These are phyloP conservation scores for Podospora pseudopauciseta DNA, from an alignment of 495 filamentous ascomycete species.

Conservation along the genomic window DNA sequence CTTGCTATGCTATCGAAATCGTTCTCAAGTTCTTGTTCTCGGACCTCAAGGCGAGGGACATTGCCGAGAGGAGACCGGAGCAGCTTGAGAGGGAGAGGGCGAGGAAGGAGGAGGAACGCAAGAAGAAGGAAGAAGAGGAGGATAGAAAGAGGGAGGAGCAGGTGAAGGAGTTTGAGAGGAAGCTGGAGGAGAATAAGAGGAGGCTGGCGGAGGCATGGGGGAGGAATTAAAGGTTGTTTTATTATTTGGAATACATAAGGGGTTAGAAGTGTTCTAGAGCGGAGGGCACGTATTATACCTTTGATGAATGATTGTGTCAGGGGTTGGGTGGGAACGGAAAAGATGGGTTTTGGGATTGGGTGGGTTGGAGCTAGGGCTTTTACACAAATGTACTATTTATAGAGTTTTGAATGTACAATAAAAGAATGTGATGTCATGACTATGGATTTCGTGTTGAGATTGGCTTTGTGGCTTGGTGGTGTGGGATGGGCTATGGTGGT, in stretches of 20 bases:
- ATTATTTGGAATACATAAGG: not conserved
- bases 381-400: not conserved
- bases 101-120: constrained; percentile 60
- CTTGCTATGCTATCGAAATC: constrained; percentile 86
- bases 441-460: too few species aligned
- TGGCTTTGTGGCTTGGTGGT: too few species aligned
- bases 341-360: not conserved
- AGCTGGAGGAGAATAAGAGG: constrained; percentile 38
- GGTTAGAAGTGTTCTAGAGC: constrained; percentile 8
- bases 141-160: constrained; percentile 48
- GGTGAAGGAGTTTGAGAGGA: constrained; percentile 50
- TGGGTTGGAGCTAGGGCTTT: not conserved
- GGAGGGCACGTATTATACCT: not conserved
- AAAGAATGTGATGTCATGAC: not conserved
- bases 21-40: constrained; percentile 82
- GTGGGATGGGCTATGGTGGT: too few species aligned
- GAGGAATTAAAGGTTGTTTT: not conserved
- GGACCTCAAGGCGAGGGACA: constrained; percentile 91
- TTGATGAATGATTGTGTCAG: not conserved
- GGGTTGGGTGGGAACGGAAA: not conserved
- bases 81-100: constrained; percentile 75
- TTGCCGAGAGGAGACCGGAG: constrained; percentile 79
- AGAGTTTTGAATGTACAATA: not conserved
- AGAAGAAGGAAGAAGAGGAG: constrained; percentile 51
- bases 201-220: constrained; percentile 22